A percentile compares a stretch with the other conserved stretches of the same genome.
Conservation (phyloP, 805 yeast species). For the Candida qinlingensis region DNA sequence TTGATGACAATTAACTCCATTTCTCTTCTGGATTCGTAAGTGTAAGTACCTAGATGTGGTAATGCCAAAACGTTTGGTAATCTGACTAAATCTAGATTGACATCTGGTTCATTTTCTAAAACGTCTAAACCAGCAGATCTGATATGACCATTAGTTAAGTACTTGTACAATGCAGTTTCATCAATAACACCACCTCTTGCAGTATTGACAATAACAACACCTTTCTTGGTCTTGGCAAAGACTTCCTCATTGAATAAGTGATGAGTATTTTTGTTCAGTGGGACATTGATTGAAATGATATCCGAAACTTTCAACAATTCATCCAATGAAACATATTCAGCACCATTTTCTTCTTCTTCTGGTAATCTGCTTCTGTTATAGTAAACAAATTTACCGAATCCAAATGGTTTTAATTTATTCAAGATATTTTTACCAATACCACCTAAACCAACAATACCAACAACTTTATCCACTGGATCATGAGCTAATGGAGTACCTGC, state of each 20-base stretch:
- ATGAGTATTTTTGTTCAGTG: conserved; percentile 65
- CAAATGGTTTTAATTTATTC: conserved; percentile 69
- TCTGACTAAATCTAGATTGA: conserved; percentile 53
- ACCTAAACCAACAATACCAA: conserved; percentile 85
- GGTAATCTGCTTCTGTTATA: conserved; percentile 62
- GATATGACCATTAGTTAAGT: conserved; percentile 58
- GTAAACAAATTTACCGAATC: conserved; percentile 64
- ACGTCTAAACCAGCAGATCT: conserved; percentile 72
- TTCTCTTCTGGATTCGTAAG: conserved; percentile 63
- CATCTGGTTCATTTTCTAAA: conserved; percentile 68
- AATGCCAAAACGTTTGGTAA: conserved; percentile 68
- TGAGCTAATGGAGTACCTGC: conserved; percentile 61
- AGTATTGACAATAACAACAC: conserved; percentile 71
- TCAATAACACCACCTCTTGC: conserved; percentile 85
- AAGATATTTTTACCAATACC: conserved; percentile 84
- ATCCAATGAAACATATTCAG: conserved; percentile 68
- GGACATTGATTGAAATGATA: conserved; percentile 69
- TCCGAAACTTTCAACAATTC: conserved; percentile 61
- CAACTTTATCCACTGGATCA: conserved; percentile 69
- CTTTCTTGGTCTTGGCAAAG: conserved; percentile 68
- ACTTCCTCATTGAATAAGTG: conserved; percentile 62
- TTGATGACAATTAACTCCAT: conserved; percentile 79
- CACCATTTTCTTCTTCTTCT: conserved; percentile 56
- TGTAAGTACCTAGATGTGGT: conserved; percentile 88
- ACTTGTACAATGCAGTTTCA: conserved; percentile 51